Evolutionary conservation across 768 basidiomycete species (phyloP).

Genomic region (Boletus reticulatus): DNA sequence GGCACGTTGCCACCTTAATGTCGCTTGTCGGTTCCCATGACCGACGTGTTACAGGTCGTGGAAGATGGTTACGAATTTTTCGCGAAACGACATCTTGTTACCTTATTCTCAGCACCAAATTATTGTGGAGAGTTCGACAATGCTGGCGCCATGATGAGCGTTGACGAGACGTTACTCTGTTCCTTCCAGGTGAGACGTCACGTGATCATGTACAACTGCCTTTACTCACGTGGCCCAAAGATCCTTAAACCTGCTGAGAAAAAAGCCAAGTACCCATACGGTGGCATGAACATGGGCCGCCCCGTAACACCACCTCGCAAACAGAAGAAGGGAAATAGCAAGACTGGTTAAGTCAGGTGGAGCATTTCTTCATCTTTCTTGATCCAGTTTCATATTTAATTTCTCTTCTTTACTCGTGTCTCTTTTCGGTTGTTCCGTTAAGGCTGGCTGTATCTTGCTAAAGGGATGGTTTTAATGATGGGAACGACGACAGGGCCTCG

Average conservation of each 20-base stretch:
- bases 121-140: conserved; percentile 98
- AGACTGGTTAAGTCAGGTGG: conserved; percentile 45
- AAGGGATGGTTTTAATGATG: conserved; percentile 19
- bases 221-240: conserved; percentile 37
- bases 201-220: background rate
- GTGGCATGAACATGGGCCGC: conserved; percentile 81
- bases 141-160: conserved; percentile 99
- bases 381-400: conserved; percentile 29
- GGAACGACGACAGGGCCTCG: conserved; percentile 15
- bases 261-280: conserved; percentile 91
- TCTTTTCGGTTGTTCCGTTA: conserved; percentile 24
- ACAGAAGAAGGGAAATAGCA: conserved; percentile 94
- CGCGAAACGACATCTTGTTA: conserved; percentile 95
- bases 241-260: conserved; percentile 99
- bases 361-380: conserved; percentile 27
- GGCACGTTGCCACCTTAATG: conserved; percentile 43
- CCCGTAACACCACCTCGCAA: conserved; percentile 96
- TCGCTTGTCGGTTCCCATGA: conserved; percentile 1
- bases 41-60: conserved; percentile 63
- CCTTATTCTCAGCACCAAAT: conserved; percentile 95
- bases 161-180: conserved; percentile 94
- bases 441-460: conserved; percentile 30
- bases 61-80: conserved; percentile 99
- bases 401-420: conserved; percentile 27
- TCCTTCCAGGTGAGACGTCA: conserved; percentile 84